A percentile compares a stretch with the other conserved stretches of the same genome.
These are phyloP conservation scores for Scutellospora calospora DNA, from an alignment of 371 early-diverging fungal genomes.

Conservation along the genomic window DNA sequence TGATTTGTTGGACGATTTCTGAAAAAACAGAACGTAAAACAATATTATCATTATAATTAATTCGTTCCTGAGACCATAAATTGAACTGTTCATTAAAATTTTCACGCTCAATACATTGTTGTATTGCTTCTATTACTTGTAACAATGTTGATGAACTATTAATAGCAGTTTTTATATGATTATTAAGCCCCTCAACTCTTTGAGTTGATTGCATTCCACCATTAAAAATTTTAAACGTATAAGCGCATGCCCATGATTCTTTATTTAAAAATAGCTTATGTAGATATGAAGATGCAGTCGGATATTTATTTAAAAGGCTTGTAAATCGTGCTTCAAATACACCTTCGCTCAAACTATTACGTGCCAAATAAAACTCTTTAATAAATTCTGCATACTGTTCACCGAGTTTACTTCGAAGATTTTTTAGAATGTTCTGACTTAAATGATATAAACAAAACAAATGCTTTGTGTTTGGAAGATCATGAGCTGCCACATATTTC, in stretches of 20 bases:
- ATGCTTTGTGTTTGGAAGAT: not conserved
- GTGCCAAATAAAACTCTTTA: not conserved
- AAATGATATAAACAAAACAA: not conserved
- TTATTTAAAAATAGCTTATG: not conserved
- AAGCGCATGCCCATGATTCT: not conserved
- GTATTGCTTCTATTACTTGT: too few species aligned
- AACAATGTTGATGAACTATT: too few species aligned
- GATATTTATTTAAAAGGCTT: too few species aligned
- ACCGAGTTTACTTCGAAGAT: not conserved
- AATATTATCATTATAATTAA: too few species aligned
- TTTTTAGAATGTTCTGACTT: not conserved
- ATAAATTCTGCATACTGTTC: not conserved
- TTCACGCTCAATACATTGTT: too few species aligned
- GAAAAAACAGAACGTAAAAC: too few species aligned
- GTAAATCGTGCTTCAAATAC: not conserved
- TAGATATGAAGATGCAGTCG: too few species aligned
- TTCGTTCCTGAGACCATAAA: too few species aligned
- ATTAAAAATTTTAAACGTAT: slow-evolving; percentile 20
- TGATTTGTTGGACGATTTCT: too few species aligned
- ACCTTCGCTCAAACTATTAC: not conserved
- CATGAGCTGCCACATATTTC: not conserved
- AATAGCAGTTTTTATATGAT: too few species aligned
- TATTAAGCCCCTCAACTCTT: not conserved
- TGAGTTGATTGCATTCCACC: not conserved
- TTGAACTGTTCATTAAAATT: too few species aligned